Percentiles rank a stretch among this genome's conserved stretches.
These are phyloP conservation scores for Rubroboletus satanas DNA, from an alignment of 768 basidiomycete genomes.

Conservation along the genomic window DNA sequence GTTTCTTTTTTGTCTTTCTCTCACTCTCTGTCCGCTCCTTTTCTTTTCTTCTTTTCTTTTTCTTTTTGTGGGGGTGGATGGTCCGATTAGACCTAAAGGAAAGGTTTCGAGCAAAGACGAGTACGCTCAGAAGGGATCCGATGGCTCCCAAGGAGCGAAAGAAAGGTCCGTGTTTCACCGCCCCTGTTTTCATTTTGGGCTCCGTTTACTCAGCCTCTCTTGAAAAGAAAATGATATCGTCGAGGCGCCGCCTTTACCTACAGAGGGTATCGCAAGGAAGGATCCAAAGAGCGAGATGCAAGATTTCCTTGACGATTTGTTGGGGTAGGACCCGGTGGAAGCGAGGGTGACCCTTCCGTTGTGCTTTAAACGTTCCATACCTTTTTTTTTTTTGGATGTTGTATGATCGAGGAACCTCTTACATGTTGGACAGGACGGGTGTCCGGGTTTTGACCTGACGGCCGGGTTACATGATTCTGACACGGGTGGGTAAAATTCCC, in stretches of 20 bases:
- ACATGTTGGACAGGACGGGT: neutral
- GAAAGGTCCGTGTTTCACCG: slow-evolving; percentile 32
- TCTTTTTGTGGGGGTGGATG: no score
- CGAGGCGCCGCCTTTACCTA: slow-evolving; percentile 56
- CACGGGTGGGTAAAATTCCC: neutral
- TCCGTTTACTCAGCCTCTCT: slow-evolving; percentile 1
- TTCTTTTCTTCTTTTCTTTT: neutral
- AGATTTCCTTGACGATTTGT: slow-evolving; percentile 66
- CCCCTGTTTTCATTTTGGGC: neutral
- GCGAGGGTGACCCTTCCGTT: neutral
- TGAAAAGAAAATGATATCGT: slow-evolving; percentile 30
- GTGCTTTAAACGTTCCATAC: neutral
- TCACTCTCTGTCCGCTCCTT: neutral
- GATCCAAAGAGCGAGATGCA: slow-evolving; percentile 58
- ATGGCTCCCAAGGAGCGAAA: slow-evolving; percentile 34
- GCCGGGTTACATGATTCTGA: neutral
- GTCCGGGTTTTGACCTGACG: neutral
- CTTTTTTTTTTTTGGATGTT: neutral
- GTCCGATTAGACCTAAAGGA: slow-evolving; percentile 50
- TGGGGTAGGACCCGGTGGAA: slow-evolving; percentile 33
- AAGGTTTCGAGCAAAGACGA: slow-evolving; percentile 54
- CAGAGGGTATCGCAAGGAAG: slow-evolving; percentile 33
- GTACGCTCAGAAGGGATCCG: slow-evolving; percentile 41
- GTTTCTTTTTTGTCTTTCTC: neutral
- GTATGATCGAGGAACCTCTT: neutral